Evolutionary conservation across 139 green algal species (phyloP).

Genomic region (Haematococcus lacustris): DNA sequence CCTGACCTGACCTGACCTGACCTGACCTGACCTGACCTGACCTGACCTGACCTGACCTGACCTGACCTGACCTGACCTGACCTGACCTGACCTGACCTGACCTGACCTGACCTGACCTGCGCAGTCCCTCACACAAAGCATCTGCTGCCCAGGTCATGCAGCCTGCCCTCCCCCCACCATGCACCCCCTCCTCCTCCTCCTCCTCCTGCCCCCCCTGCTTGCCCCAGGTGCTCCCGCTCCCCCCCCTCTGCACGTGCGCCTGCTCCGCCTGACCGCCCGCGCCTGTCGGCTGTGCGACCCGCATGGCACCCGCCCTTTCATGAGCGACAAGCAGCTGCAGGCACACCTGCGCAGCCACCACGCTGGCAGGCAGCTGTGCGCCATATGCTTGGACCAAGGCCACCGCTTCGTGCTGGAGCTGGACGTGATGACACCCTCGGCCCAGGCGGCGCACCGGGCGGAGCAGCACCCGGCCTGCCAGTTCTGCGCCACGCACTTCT

Average conservation of each 20-base stretch:
- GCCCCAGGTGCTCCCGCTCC: neutral
- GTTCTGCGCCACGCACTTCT: conserved; percentile 57
- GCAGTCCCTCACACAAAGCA: neutral
- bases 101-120: neutral
- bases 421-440: neutral
- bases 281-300: conserved; percentile 48
- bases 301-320: conserved; percentile 25
- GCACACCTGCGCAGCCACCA: conserved; percentile 18
- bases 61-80: no score
- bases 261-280: conserved; percentile 31
- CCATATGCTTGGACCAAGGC: conserved; percentile 31
- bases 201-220: neutral
- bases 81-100: no score
- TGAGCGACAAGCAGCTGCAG: conserved; percentile 29
- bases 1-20: no score
- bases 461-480: conserved; percentile 49
- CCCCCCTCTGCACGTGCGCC: conserved; percentile 7
- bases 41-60: no score
- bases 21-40: no score
- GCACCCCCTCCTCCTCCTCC: neutral
- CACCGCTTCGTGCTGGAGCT: conserved; percentile 36
- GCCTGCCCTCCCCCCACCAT: neutral
- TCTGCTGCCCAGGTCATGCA: neutral
- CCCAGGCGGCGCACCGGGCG: conserved; percentile 23
- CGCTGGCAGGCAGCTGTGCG: conserved; percentile 26